A percentile compares a stretch with the other conserved stretches of the same genome.
These are phyloP conservation scores for Penicillium expansum DNA, from an alignment of 2,329 filamentous ascomycete species.

Conservation along the genomic window DNA sequence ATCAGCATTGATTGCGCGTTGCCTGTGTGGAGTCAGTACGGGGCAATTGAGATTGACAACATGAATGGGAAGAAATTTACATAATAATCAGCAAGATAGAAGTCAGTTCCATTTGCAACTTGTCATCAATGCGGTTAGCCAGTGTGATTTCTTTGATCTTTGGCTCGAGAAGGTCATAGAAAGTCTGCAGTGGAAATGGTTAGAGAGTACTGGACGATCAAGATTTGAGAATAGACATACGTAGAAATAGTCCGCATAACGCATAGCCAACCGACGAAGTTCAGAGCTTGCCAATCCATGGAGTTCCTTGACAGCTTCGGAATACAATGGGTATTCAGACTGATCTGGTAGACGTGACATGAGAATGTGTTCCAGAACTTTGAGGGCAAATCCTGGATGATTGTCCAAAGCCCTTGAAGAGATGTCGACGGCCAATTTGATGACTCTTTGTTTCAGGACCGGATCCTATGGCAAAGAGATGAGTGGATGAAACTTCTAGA, in stretches of 20 bases:
- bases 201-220: slow-evolving; percentile 7
- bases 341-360: slow-evolving; percentile 74
- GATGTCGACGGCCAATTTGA: slow-evolving; percentile 80
- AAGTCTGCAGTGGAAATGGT: slow-evolving; percentile 53
- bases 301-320: slow-evolving; percentile 84
- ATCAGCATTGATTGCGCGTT: slow-evolving; percentile 76
- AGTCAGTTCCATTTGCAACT: slow-evolving; percentile 78
- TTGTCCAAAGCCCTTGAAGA: slow-evolving; percentile 76
- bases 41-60: not conserved
- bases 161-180: slow-evolving; percentile 81
- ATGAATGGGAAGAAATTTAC: slow-evolving; percentile 38
- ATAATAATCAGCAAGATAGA: slow-evolving; percentile 93
- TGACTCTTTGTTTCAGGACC: slow-evolving; percentile 73
- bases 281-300: slow-evolving; percentile 83
- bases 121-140: slow-evolving; percentile 72
- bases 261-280: slow-evolving; percentile 80
- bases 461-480: slow-evolving; percentile 59
- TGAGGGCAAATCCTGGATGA: slow-evolving; percentile 77
- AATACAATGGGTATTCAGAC: slow-evolving; percentile 69
- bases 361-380: slow-evolving; percentile 86
- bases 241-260: slow-evolving; percentile 87
- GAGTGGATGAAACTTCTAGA: not conserved
- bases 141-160: slow-evolving; percentile 76
- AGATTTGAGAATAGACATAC: slow-evolving; percentile 42
- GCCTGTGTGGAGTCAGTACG: slow-evolving; percentile 49